Evolutionary conservation across 352 stramenopile species (phyloP).

Genomic region (Globisporangium canariense): DNA sequence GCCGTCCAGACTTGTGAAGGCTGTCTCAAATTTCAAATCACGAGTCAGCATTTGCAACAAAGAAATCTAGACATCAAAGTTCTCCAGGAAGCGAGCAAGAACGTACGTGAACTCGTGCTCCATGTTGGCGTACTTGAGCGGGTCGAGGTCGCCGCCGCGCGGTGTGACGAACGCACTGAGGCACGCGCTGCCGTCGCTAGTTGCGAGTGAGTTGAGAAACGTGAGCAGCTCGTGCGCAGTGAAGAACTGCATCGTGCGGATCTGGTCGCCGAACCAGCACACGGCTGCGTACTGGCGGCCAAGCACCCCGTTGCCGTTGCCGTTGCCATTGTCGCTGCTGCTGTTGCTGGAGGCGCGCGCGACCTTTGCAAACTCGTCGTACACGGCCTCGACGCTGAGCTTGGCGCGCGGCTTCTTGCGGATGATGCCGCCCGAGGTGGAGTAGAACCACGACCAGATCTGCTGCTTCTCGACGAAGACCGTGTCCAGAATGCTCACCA

Average conservation of each 20-base stretch:
- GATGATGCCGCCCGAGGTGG: slow-evolving; percentile 41
- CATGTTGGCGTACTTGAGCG: slow-evolving; percentile 63
- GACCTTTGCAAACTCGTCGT: slow-evolving; percentile 34
- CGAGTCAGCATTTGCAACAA: not conserved
- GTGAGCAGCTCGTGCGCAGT: slow-evolving; percentile 38
- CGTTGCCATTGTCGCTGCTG: not conserved
- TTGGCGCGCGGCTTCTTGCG: slow-evolving; percentile 57
- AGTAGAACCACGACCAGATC: slow-evolving; percentile 81
- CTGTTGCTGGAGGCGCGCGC: slow-evolving; percentile 26
- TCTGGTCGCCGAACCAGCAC: slow-evolving; percentile 65
- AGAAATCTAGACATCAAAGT: not conserved
- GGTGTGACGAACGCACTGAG: slow-evolving; percentile 62
- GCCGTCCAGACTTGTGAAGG: slow-evolving; percentile 54
- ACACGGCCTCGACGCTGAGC: slow-evolving; percentile 39
- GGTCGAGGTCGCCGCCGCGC: slow-evolving; percentile 57
- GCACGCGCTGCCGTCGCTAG: slow-evolving; percentile 28
- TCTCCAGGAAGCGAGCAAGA: slow-evolving; percentile 7
- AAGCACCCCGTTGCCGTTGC: not conserved
- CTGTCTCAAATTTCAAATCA: slow-evolving; percentile 12
- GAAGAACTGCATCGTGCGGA: slow-evolving; percentile 45
- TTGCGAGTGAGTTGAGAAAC: slow-evolving; percentile 43
- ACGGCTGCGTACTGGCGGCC: slow-evolving; percentile 23
- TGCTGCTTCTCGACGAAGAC: slow-evolving; percentile 74
- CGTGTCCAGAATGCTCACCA: slow-evolving; percentile 55
- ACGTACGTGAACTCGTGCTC: slow-evolving; percentile 76